Evolutionary conservation across 495 filamentous ascomycete species (phyloP).

Genomic region (Rusavskia elegans): DNA sequence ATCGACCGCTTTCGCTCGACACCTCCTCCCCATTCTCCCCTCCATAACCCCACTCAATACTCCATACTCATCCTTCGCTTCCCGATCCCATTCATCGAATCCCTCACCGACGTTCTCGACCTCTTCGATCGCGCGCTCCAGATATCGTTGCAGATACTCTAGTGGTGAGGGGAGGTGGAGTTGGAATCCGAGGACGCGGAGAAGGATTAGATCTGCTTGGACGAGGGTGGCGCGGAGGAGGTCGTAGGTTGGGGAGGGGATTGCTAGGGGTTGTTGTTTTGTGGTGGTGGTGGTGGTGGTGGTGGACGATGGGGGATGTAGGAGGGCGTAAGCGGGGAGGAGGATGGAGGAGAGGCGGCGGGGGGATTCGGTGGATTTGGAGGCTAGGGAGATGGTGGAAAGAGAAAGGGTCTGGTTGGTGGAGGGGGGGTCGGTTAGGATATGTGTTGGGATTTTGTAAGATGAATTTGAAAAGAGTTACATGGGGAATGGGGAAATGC

Average conservation of each 20-base stretch:
- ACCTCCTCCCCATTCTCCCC: conserved; percentile 19
- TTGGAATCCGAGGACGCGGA: conserved; percentile 27
- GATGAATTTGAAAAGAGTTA: too few relatives aligned
- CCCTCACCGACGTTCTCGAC: conserved; percentile 15
- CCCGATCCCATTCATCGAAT: conserved; percentile 15
- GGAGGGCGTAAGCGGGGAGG: conserved; percentile 23
- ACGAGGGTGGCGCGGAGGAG: conserved; percentile 26
- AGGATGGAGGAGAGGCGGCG: conserved; percentile 27
- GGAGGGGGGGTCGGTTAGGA: conserved; percentile 2
- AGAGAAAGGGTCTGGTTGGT: conserved; percentile 22
- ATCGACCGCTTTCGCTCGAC: conserved; percentile 16
- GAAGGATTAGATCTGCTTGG: conserved; percentile 23
- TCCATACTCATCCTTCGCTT: conserved; percentile 23
- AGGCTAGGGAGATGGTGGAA: conserved; percentile 25
- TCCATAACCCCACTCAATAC: conserved; percentile 20
- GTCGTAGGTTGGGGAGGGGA: conserved; percentile 26
- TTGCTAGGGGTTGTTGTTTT: conserved; percentile 10
- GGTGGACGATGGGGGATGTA: conserved; percentile 14
- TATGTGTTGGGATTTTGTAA: too few relatives aligned
- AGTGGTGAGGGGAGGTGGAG: conserved; percentile 22
- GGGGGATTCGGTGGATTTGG: conserved; percentile 27
- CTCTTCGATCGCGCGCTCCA: conserved; percentile 19
- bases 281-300: conserved; percentile 1
- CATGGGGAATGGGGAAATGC: too few relatives aligned
- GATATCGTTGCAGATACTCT: conserved; percentile 23